A percentile compares a stretch with the other conserved stretches of the same genome.
phyloP scores from a whole-genome alignment of 2,329 filamentous ascomycete species.

The Aspergillus hiratsukae region DNA sequence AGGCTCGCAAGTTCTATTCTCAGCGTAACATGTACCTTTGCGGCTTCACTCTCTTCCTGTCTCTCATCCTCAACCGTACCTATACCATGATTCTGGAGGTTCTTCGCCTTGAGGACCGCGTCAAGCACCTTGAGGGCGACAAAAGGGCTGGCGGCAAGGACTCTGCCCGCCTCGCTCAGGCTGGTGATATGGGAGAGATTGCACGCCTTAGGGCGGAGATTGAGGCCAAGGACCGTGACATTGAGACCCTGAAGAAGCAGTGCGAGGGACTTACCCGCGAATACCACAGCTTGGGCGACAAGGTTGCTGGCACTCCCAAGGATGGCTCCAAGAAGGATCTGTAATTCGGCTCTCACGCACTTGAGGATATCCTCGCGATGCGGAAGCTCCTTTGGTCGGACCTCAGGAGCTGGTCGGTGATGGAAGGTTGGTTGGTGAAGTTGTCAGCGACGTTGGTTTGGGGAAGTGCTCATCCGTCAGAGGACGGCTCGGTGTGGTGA shows the following conservation, averaged over 20 bases:
- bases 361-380: not conserved
- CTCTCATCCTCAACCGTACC: slow-evolving; percentile 94
- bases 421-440: not conserved
- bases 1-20: slow-evolving; percentile 99
- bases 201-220: slow-evolving; percentile 71
- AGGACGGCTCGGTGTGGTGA: not conserved
- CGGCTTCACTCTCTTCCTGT: slow-evolving; percentile 98
- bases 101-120: slow-evolving; percentile 85
- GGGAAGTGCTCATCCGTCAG: not conserved
- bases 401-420: not conserved
- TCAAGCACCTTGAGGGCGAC: slow-evolving; percentile 75
- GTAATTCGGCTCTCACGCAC: slow-evolving; percentile 29
- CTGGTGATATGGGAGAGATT: slow-evolving; percentile 67
- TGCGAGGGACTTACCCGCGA: slow-evolving; percentile 74
- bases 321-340: slow-evolving; percentile 52
- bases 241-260: slow-evolving; percentile 90
- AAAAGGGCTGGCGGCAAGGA: slow-evolving; percentile 59
- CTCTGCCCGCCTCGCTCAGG: slow-evolving; percentile 65
- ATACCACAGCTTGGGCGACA: slow-evolving; percentile 80
- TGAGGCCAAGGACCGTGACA: slow-evolving; percentile 71
- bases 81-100: slow-evolving; percentile 95
- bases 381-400: not conserved
- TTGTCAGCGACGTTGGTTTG: not conserved
- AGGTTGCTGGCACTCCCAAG: slow-evolving; percentile 58
- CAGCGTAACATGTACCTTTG: slow-evolving; percentile 99